phyloP scores from a whole-genome alignment of 768 basidiomycete genomes.

The Suillus tomentosus region DNA sequence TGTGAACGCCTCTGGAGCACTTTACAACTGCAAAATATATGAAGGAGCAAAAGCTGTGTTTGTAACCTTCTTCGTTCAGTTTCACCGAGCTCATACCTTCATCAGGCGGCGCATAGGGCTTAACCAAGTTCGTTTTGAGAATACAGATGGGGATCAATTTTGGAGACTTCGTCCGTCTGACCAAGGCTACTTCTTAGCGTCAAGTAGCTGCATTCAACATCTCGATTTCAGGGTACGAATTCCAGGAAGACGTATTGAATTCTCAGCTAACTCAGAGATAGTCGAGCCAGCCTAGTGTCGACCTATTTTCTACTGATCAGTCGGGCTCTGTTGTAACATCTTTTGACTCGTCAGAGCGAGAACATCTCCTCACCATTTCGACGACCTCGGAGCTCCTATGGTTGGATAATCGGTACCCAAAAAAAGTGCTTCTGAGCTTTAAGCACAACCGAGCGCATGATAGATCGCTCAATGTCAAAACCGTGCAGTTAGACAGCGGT shows the following conservation, averaged over 20 bases:
- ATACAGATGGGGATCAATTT: conserved; percentile 37
- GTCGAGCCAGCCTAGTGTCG: conserved; percentile 29
- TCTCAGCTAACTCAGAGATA: conserved; percentile 21
- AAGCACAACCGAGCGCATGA: conserved; percentile 65
- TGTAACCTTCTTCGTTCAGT: conserved; percentile 22
- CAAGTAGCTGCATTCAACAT: conserved; percentile 42
- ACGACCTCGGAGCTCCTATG: conserved; percentile 68
- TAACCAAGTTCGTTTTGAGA: conserved; percentile 11
- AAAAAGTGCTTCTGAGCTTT: conserved; percentile 58
- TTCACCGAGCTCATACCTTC: conserved; percentile 3
- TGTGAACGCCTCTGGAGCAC: conserved; percentile 52
- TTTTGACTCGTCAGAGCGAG: conserved; percentile 44
- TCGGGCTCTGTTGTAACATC: conserved; percentile 51
- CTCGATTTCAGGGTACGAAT: conserved; percentile 60
- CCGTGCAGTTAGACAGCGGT: conserved; percentile 39
- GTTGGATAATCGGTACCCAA: conserved; percentile 65
- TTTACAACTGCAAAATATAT: conserved; percentile 49
- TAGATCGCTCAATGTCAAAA: conserved; percentile 50
- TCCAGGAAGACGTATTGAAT: conserved; percentile 6
- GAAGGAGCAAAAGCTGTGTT: conserved; percentile 44
- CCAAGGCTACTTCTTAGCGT: conserved; percentile 48
- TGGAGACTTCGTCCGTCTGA: conserved; percentile 52
- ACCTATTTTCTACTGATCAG: conserved; percentile 39
- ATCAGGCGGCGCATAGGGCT: conserved; percentile 25
- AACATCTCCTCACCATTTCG: conserved; percentile 52